These are phyloP conservation scores for Lactarius sanguifluus DNA, from an alignment of 768 basidiomycete species.

Conservation along the genomic window DNA sequence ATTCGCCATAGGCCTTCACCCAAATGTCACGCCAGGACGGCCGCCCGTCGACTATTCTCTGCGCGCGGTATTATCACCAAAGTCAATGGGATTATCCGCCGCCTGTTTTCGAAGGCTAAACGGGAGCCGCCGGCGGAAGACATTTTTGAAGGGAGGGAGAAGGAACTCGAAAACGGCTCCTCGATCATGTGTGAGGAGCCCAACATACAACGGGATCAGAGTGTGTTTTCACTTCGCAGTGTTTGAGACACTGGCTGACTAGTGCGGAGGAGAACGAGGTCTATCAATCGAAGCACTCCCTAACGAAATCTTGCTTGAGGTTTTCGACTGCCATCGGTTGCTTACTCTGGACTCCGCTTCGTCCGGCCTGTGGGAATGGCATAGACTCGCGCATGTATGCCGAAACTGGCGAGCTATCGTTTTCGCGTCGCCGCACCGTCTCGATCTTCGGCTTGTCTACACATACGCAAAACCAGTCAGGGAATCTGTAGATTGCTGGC, in stretches of 20 bases:
- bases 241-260: neutral
- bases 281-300: slow-evolving; percentile 6
- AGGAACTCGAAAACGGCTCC: neutral
- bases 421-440: slow-evolving; percentile 10
- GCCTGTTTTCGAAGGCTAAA: neutral
- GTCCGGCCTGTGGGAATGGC: slow-evolving; percentile 14
- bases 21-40: neutral
- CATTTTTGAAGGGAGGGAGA: neutral
- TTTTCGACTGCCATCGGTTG: slow-evolving; percentile 8
- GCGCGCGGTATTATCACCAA: neutral
- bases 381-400: slow-evolving; percentile 18
- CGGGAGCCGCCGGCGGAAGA: neutral
- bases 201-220: neutral
- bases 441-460: slow-evolving; percentile 9
- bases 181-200: neutral
- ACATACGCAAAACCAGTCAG: slow-evolving; percentile 4
- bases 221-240: neutral
- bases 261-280: neutral
- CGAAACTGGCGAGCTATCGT: slow-evolving; percentile 8
- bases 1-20: neutral
- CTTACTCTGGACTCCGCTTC: neutral
- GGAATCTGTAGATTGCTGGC: slow-evolving; percentile 4
- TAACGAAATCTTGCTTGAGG: slow-evolving; percentile 15
- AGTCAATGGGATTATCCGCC: slow-evolving; percentile 1
- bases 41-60: neutral